phyloP scores from a whole-genome alignment of 208 protist genomes.

The Jaenimonas drosophilae region DNA sequence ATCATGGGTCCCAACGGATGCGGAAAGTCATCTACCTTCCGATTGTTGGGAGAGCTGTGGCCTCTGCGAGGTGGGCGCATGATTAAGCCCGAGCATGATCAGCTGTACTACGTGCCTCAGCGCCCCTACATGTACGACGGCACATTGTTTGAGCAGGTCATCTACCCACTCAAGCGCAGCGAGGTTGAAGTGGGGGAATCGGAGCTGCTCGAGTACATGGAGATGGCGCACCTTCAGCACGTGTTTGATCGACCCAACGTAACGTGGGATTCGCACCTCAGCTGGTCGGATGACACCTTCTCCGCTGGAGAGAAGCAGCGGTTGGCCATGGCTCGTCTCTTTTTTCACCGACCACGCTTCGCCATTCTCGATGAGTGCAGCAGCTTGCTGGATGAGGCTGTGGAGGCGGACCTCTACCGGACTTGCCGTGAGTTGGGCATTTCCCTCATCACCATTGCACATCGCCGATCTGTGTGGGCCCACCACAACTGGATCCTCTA shows the following conservation, averaged over 20 bases:
- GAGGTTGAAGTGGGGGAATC: constrained; percentile 47
- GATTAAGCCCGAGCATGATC: constrained; percentile 47
- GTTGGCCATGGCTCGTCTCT: constrained; percentile 81
- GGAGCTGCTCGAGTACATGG: constrained; percentile 43
- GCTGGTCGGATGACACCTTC: constrained; percentile 40
- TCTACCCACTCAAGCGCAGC: constrained; percentile 58
- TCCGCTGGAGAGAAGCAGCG: constrained; percentile 83
- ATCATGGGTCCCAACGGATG: constrained; percentile 88
- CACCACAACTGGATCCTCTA: constrained; percentile 80
- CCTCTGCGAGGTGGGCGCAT: constrained; percentile 50
- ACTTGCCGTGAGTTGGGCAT: constrained; percentile 64
- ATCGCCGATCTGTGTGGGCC: constrained; percentile 60
- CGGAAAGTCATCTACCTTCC: constrained; percentile 86
- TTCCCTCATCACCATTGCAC: constrained; percentile 79
- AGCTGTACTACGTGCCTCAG: constrained; percentile 86
- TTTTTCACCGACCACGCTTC: constrained; percentile 80
- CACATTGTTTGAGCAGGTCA: constrained; percentile 82
- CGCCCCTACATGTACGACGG: constrained; percentile 75
- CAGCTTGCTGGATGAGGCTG: constrained; percentile 56
- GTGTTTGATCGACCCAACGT: constrained; percentile 42
- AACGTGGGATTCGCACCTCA: constrained; percentile 45
- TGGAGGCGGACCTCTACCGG: constrained; percentile 61
- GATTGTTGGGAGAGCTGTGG: constrained; percentile 79
- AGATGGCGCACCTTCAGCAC: constrained; percentile 53
- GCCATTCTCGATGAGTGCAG: constrained; percentile 90